Conservation (phyloP, 225 moss, liverwort and hornwort species). For the Climacium dendroides region DNA sequence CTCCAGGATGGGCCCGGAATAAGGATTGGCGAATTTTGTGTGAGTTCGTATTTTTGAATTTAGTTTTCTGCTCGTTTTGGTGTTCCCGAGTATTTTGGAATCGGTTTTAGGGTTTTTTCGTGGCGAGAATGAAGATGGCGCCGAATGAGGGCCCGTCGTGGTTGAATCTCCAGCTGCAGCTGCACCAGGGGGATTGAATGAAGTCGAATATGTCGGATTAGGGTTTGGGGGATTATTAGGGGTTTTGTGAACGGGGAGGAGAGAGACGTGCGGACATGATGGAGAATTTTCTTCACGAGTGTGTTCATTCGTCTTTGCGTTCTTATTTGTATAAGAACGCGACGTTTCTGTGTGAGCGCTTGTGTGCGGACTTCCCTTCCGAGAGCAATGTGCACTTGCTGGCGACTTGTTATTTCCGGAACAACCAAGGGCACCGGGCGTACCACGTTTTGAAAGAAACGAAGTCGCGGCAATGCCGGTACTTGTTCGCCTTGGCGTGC, state of each 20-base stretch:
- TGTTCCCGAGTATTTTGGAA: neutral
- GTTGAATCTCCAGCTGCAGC: slow-evolving; percentile 19
- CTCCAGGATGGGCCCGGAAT: neutral
- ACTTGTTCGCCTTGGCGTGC: slow-evolving; percentile 86
- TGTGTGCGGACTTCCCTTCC: slow-evolving; percentile 82
- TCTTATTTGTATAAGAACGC: slow-evolving; percentile 79
- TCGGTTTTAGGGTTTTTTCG: neutral
- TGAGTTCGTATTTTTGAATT: neutral
- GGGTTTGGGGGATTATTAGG: slow-evolving; percentile 7
- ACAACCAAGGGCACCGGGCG: slow-evolving; percentile 77
- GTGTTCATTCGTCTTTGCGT: slow-evolving; percentile 71
- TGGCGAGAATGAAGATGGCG: neutral
- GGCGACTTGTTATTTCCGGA: slow-evolving; percentile 93
- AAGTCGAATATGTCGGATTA: neutral
- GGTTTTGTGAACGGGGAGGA: neutral
- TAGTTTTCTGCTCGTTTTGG: neutral
- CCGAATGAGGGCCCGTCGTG: slow-evolving; percentile 10
- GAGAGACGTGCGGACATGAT: slow-evolving; percentile 1
- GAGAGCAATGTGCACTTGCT: slow-evolving; percentile 83
- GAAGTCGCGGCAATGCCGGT: slow-evolving; percentile 84
- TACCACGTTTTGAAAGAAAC: slow-evolving; percentile 90
- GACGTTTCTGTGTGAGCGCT: slow-evolving; percentile 80
- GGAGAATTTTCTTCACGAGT: slow-evolving; percentile 75
- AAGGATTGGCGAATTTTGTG: neutral
- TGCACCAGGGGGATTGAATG: slow-evolving; percentile 3